Evolutionary conservation across 306 rosid genomes (phyloP).

Genomic region (Vigna angularis): DNA sequence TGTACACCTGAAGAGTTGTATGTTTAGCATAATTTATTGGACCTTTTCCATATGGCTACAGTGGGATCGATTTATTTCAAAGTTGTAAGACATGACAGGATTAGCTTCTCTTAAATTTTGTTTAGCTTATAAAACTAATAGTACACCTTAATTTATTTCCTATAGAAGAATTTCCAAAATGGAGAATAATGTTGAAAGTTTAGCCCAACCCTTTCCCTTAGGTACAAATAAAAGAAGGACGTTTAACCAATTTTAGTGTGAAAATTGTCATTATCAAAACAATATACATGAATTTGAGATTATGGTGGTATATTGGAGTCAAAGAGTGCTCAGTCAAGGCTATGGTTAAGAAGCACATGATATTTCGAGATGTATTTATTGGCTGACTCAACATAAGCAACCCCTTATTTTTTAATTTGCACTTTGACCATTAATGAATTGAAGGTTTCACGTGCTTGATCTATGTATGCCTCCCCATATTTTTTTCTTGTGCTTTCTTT

Average conservation of each 20-base stretch:
- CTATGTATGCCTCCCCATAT: conserved; percentile 3
- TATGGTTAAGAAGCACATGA: not conserved
- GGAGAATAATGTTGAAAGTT: not conserved
- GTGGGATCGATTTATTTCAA: conserved; percentile 6
- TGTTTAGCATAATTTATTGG: conserved; percentile 35
- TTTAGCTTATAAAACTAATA: not conserved
- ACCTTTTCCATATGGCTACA: conserved; percentile 37
- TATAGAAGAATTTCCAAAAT: conserved; percentile 14
- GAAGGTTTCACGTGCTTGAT: conserved; percentile 11
- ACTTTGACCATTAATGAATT: conserved; percentile 31
- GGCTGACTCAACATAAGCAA: not conserved
- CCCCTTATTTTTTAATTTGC: not conserved
- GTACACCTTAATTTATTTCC: conserved; percentile 1
- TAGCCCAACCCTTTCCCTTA: conserved; percentile 15
- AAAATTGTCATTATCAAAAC: conserved; percentile 19
- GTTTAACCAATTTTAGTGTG: conserved; percentile 8
- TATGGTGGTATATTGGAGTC: conserved; percentile 25
- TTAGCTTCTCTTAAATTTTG: not conserved
- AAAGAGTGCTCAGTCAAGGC: not conserved
- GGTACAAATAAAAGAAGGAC: conserved; percentile 19
- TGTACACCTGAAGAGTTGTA: conserved; percentile 10
- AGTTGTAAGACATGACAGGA: conserved; percentile 4
- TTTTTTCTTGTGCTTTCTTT: conserved; percentile 20
- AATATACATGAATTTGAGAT: conserved; percentile 17
- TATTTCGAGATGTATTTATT: conserved; percentile 17